Evolutionary conservation across 2,329 filamentous ascomycete species (phyloP).

Genomic region (Colletotrichum lentis): DNA sequence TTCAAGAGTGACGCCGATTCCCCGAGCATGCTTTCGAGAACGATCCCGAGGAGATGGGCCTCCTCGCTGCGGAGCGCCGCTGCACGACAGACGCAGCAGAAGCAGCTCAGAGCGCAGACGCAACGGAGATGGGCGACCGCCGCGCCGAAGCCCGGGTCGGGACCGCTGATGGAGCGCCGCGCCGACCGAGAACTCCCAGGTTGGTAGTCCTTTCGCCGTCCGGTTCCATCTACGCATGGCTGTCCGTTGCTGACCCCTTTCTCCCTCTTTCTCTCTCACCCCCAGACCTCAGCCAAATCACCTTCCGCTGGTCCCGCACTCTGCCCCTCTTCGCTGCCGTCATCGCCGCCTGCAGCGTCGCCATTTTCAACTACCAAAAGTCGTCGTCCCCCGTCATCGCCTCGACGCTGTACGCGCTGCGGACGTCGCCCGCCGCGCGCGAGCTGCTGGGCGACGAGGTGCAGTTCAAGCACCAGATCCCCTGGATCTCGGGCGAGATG

Average conservation of each 20-base stretch:
- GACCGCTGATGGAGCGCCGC: constrained; percentile 70
- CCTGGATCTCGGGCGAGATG: constrained; percentile 86
- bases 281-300: constrained; percentile 53
- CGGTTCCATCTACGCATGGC: not conserved
- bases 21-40: constrained; percentile 30
- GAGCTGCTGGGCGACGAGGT: constrained; percentile 85
- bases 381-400: constrained; percentile 85
- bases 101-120: constrained; percentile 23
- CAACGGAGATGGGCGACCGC: constrained; percentile 61
- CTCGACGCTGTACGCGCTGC: constrained; percentile 89
- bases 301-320: constrained; percentile 73
- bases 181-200: constrained; percentile 73
- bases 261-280: not conserved
- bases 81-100: constrained; percentile 22
- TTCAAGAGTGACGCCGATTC: not conserved
- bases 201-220: constrained; percentile 46
- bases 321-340: constrained; percentile 81
- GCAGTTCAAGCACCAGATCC: constrained; percentile 80
- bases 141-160: constrained; percentile 66
- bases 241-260: constrained; percentile 3
- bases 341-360: constrained; percentile 75
- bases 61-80: constrained; percentile 26
- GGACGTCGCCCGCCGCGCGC: constrained; percentile 78
- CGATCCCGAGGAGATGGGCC: constrained; percentile 28
- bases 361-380: constrained; percentile 99